Evolutionary conservation across 768 basidiomycete genomes (phyloP).

Genomic region (Aureoboletus auriporus): DNA sequence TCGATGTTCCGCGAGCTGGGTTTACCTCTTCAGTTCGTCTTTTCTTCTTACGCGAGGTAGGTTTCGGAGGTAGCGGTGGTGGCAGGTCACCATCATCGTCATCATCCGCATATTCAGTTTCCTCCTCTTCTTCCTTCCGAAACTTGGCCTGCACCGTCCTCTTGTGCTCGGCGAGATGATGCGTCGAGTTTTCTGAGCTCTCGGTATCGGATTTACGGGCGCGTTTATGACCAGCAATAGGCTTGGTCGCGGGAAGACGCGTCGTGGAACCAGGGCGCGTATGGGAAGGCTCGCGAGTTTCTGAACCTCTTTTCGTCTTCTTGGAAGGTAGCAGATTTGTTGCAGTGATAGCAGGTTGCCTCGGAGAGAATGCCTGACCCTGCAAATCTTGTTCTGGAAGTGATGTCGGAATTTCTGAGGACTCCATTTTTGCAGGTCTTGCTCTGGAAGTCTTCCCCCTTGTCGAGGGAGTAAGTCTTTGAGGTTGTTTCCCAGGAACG

Average conservation of each 20-base stretch:
- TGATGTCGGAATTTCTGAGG: slow-evolving; percentile 51
- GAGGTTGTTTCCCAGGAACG: slow-evolving; percentile 6
- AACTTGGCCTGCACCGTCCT: slow-evolving; percentile 12
- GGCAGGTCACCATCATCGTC: slow-evolving; percentile 31
- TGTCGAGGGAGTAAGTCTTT: slow-evolving; percentile 2
- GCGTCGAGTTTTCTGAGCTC: slow-evolving; percentile 14
- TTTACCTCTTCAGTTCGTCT: slow-evolving; percentile 35
- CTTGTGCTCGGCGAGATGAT: slow-evolving; percentile 27
- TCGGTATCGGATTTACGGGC: slow-evolving; percentile 24
- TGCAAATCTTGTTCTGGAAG: slow-evolving; percentile 50
- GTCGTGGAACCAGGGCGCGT: slow-evolving; percentile 2
- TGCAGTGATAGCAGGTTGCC: slow-evolving; percentile 4
- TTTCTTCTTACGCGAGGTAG: slow-evolving; percentile 41
- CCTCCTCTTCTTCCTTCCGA: slow-evolving; percentile 35
- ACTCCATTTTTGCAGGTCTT: slow-evolving; percentile 23
- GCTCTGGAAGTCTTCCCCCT: slow-evolving; percentile 11
- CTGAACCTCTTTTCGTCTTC: slow-evolving; percentile 1
- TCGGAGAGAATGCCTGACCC: slow-evolving; percentile 5
- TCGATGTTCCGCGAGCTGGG: slow-evolving; percentile 19
- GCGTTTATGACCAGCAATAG: slow-evolving; percentile 19
- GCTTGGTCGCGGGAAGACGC: slow-evolving; percentile 4
- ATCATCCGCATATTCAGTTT: slow-evolving; percentile 39
- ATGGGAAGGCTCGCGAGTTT: slow-evolving; percentile 1
- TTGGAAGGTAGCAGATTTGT: slow-evolving; percentile 5
- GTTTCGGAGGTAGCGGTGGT: slow-evolving; percentile 23